These are phyloP conservation scores for Coemansia sp. DNA, from an alignment of 192 early-diverging fungal species.

Conservation along the genomic window DNA sequence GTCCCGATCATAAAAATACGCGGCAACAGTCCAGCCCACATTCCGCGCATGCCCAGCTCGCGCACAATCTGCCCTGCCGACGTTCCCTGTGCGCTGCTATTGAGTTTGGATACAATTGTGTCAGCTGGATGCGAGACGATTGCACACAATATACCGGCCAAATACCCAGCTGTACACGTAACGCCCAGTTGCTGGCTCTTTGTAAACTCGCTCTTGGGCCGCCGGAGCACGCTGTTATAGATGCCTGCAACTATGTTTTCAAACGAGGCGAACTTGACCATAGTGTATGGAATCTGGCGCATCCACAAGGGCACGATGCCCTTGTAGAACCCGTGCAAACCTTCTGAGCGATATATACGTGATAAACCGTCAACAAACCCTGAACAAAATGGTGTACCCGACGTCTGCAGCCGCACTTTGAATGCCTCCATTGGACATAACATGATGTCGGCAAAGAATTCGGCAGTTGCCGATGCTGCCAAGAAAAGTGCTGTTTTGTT, in stretches of 20 bases:
- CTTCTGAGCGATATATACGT: slow-evolving; percentile 48
- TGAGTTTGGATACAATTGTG: slow-evolving; percentile 62
- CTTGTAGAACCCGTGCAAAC: slow-evolving; percentile 58
- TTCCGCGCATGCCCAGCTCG: slow-evolving; percentile 55
- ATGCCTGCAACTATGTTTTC: slow-evolving; percentile 63
- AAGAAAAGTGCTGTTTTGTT: slow-evolving; percentile 64
- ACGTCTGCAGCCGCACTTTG: slow-evolving; percentile 76
- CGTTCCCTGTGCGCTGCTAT: slow-evolving; percentile 33
- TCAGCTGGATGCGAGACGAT: slow-evolving; percentile 85
- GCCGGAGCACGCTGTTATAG: slow-evolving; percentile 46
- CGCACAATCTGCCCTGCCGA: slow-evolving; percentile 22
- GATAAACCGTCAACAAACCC: slow-evolving; percentile 53
- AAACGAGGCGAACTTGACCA: slow-evolving; percentile 75
- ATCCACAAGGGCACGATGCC: slow-evolving; percentile 67
- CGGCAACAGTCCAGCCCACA: slow-evolving; percentile 71
- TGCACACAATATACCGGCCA: slow-evolving; percentile 76
- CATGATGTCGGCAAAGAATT: slow-evolving; percentile 72
- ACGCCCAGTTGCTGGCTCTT: slow-evolving; percentile 64
- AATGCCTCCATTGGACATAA: slow-evolving; percentile 77
- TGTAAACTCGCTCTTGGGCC: slow-evolving; percentile 59
- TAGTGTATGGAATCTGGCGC: slow-evolving; percentile 75
- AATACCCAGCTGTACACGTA: slow-evolving; percentile 73
- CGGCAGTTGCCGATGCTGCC: slow-evolving; percentile 65
- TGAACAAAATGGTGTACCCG: slow-evolving; percentile 56
- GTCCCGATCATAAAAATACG: slow-evolving; percentile 87